phyloP scores from a whole-genome alignment of 148 eudicot species.

The Pharnaceum exiguum region DNA sequence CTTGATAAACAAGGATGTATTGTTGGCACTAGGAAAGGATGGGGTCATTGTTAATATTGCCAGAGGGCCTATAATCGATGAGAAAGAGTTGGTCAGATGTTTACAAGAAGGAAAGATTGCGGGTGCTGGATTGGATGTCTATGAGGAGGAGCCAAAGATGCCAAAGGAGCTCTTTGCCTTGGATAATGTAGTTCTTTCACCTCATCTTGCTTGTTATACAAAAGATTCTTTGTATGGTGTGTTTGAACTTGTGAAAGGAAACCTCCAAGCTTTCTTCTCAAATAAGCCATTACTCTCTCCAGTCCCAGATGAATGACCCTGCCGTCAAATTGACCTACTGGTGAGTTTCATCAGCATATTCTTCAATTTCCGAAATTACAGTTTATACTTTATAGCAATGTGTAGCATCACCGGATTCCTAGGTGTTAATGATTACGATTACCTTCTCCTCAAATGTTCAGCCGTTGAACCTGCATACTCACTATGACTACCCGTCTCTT shows the following conservation, averaged over 20 bases:
- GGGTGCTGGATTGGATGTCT: conserved; percentile 52
- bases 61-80: conserved; percentile 40
- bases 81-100: conserved; percentile 36
- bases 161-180: conserved; percentile 36
- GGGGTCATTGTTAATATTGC: conserved; percentile 40
- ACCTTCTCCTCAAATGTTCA: too few species aligned
- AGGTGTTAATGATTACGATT: too few species aligned
- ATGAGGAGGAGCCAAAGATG: conserved; percentile 42
- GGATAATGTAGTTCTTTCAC: conserved; percentile 39
- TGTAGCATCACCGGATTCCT: too few species aligned
- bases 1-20: conserved; percentile 34
- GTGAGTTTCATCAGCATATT: background rate
- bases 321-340: background rate
- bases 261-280: conserved; percentile 43
- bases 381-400: too few species aligned
- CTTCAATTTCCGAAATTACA: too few species aligned
- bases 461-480: too few species aligned
- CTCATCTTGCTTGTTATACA: conserved; percentile 30
- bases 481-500: too few species aligned
- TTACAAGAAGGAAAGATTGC: conserved; percentile 32
- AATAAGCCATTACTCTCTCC: conserved; percentile 34
- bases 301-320: conserved; percentile 7
- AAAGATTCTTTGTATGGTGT: conserved; percentile 21
- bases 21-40: conserved; percentile 28
- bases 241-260: conserved; percentile 19